Percentiles rank a stretch among this genome's conserved stretches.
These are phyloP conservation scores for Gryganskiella cystojenkinii DNA, from an alignment of 192 early-diverging fungal species.

Conservation along the genomic window DNA sequence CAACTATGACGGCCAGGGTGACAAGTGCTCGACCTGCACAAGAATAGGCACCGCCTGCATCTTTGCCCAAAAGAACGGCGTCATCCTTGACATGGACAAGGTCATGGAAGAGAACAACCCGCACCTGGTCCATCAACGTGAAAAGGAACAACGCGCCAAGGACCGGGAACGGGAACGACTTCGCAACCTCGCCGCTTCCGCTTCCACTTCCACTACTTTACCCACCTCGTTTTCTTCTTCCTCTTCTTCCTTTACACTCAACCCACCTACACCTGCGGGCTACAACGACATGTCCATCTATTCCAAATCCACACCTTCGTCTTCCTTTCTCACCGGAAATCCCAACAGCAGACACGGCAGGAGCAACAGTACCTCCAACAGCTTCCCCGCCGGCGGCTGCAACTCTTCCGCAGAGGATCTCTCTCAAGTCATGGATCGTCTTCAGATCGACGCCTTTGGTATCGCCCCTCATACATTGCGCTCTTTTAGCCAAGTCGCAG, in stretches of 20 bases:
- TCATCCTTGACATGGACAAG: conserved; percentile 40
- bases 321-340: conserved; percentile 16
- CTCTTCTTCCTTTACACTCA: conserved; percentile 2
- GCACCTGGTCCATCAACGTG: conserved; percentile 31
- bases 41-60: conserved; percentile 39
- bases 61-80: conserved; percentile 46
- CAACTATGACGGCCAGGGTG: conserved; percentile 42
- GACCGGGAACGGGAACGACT: conserved; percentile 16
- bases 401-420: conserved; percentile 31
- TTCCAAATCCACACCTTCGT: conserved; percentile 27
- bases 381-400: background rate
- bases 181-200: background rate
- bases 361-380: conserved; percentile 31
- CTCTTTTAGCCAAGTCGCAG: conserved; percentile 40
- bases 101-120: conserved; percentile 48
- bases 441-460: conserved; percentile 41
- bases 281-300: conserved; percentile 2
- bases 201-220: conserved; percentile 3
- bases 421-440: conserved; percentile 39
- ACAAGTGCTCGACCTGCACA: conserved; percentile 45
- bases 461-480: conserved; percentile 41
- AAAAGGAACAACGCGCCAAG: conserved; percentile 30
- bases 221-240: conserved; percentile 1
- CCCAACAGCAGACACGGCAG: conserved; percentile 15
- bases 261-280: background rate